These are phyloP conservation scores for Tetradesmus obliquus DNA, from an alignment of 139 green algal genomes.

Conservation along the genomic window DNA sequence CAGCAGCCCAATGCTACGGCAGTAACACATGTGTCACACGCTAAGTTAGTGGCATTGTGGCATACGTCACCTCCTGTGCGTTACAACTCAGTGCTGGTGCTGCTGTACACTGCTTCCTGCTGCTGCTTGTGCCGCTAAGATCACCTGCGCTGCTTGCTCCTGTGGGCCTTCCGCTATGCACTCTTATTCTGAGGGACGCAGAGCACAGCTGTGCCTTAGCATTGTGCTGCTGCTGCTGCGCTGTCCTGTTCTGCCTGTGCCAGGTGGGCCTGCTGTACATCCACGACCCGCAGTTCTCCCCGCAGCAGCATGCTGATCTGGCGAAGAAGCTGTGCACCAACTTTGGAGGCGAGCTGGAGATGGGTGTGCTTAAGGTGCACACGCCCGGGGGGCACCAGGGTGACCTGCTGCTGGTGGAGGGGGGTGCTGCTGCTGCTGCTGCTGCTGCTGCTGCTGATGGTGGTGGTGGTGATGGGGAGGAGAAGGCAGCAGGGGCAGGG, in stretches of 20 bases:
- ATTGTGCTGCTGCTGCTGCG: not conserved
- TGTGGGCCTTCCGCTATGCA: not conserved
- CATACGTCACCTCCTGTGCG: too few species aligned
- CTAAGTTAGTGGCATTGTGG: too few species aligned
- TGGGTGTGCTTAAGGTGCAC: slow-evolving; percentile 30
- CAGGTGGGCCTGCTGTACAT: slow-evolving; percentile 41
- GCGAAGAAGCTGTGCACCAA: not conserved
- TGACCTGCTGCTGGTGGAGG: slow-evolving; percentile 8
- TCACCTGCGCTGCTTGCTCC: not conserved
- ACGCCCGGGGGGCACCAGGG: not conserved
- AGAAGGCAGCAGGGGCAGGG: not conserved
- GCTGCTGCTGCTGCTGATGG: too few species aligned
- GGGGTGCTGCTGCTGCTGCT: not conserved
- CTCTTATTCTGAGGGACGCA: too few species aligned
- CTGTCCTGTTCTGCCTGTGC: not conserved
- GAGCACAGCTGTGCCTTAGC: not conserved
- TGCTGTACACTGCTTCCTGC: not conserved
- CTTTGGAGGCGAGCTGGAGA: not conserved
- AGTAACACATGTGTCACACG: too few species aligned
- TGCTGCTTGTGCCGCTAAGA: not conserved
- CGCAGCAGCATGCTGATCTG: not conserved
- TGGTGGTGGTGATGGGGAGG: too few species aligned
- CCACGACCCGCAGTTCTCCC: not conserved
- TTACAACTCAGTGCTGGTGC: not conserved
- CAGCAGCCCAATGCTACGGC: too few species aligned